phyloP scores from a whole-genome alignment of 441 rosid species.

The Cnidoscolus chayamansa region DNA sequence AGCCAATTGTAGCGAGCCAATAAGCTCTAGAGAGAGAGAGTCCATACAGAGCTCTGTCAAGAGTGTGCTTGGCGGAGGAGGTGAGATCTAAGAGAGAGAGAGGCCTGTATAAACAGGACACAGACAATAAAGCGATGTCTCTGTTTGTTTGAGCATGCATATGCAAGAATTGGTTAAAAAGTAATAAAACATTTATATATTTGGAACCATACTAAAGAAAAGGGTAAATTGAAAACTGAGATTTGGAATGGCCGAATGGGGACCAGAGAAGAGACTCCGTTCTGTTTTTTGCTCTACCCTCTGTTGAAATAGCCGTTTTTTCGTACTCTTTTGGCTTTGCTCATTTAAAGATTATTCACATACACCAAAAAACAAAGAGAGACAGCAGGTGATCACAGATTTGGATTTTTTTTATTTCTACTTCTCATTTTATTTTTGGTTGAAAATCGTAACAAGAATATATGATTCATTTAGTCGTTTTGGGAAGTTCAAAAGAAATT shows the following conservation, averaged over 20 bases:
- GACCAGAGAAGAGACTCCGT: conserved; percentile 17
- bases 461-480: not conserved
- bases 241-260: conserved; percentile 18
- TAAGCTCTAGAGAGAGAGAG: conserved; percentile 7
- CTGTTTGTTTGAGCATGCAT: conserved; percentile 53
- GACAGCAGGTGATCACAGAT: too few species aligned
- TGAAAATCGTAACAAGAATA: not conserved
- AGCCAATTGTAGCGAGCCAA: conserved; percentile 11
- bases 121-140: conserved; percentile 43
- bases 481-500: not conserved
- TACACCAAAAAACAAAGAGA: too few species aligned
- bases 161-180: not conserved
- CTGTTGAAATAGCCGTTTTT: conserved; percentile 28
- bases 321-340: not conserved
- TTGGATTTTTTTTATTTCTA: not conserved
- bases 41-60: not conserved
- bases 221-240: conserved; percentile 13
- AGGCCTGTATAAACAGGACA: conserved; percentile 32
- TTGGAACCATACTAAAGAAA: not conserved
- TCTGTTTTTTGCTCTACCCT: not conserved
- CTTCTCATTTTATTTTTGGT: not conserved
- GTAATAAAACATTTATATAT: not conserved
- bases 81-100: conserved; percentile 16
- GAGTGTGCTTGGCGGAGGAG: conserved; percentile 1
- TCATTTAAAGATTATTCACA: not conserved